These are phyloP conservation scores for Fraxinus xanthoxyloides DNA, from an alignment of 305 asterid genomes.

Conservation along the genomic window DNA sequence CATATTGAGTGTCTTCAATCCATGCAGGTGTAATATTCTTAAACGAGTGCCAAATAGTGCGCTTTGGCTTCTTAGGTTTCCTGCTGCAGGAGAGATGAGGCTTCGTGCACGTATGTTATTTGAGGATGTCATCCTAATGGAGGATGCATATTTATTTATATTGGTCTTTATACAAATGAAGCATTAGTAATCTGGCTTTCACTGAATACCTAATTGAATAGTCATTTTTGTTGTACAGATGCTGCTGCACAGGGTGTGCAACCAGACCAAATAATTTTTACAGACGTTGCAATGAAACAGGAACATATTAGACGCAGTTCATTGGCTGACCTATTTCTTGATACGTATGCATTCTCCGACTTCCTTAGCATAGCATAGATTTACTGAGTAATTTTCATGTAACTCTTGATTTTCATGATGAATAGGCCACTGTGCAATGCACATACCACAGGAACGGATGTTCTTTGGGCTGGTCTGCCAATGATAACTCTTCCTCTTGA, in stretches of 20 bases:
- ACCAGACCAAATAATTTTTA: slow-evolving; percentile 89
- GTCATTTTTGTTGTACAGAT: slow-evolving; percentile 41
- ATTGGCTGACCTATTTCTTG: slow-evolving; percentile 91
- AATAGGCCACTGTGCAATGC: slow-evolving; percentile 96
- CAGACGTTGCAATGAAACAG: slow-evolving; percentile 96
- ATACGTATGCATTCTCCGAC: slow-evolving; percentile 55
- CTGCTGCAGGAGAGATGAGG: slow-evolving; percentile 97
- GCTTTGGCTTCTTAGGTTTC: slow-evolving; percentile 94
- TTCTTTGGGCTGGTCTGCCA: slow-evolving; percentile 99
- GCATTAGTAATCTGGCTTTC: background rate
- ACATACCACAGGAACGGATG: slow-evolving; percentile 97
- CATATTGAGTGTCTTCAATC: slow-evolving; percentile 10
- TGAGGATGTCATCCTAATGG: slow-evolving; percentile 5
- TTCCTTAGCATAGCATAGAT: background rate
- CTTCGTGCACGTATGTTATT: slow-evolving; percentile 72
- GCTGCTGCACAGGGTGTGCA: slow-evolving; percentile 95
- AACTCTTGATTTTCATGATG: slow-evolving; percentile 14
- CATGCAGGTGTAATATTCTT: slow-evolving; percentile 90
- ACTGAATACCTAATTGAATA: slow-evolving; percentile 2
- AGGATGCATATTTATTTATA: background rate
- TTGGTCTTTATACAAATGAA: background rate
- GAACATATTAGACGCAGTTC: slow-evolving; percentile 95
- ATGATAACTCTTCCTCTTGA: slow-evolving; percentile 94
- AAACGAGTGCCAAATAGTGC: slow-evolving; percentile 97
- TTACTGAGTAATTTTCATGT: background rate